Conservation (phyloP, 768 basidiomycete species). For the Pleurotus ostreatus region DNA sequence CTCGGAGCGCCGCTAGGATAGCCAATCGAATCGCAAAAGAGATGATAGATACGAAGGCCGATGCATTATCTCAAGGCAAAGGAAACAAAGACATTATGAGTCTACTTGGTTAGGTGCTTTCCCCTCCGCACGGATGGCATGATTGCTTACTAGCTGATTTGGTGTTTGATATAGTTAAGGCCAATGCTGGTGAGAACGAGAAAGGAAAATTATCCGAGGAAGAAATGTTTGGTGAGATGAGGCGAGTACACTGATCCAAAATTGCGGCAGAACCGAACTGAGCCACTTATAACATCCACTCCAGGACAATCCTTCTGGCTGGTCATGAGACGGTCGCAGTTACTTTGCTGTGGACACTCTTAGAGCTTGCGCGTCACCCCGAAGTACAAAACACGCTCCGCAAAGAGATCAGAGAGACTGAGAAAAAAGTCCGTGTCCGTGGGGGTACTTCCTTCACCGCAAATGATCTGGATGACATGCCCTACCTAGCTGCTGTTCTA, state of each 20-base stretch:
- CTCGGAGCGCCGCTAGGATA: constrained; percentile 38
- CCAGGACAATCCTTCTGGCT: constrained; percentile 41
- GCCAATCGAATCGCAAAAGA: constrained; percentile 42
- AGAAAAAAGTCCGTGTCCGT: constrained; percentile 28
- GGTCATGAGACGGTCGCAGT: constrained; percentile 63
- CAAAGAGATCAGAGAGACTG: constrained; percentile 45
- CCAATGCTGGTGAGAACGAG: constrained; percentile 37
- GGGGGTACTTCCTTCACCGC: constrained; percentile 39
- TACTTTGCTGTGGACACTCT: constrained; percentile 55
- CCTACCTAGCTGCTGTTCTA: constrained; percentile 42
- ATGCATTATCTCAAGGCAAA: constrained; percentile 43
- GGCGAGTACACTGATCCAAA: constrained; percentile 1
- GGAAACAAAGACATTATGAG: constrained; percentile 36
- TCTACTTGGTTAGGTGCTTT: constrained; percentile 15
- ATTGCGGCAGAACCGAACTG: too few species aligned
- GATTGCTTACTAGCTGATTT: not conserved
- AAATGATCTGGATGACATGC: constrained; percentile 47
- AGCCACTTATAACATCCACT: too few species aligned
- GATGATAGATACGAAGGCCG: constrained; percentile 44
- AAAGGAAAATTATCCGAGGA: constrained; percentile 30
- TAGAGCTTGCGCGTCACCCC: constrained; percentile 57
- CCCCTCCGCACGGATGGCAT: too few species aligned
- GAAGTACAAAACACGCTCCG: constrained; percentile 59
- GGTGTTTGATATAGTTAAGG: constrained; percentile 28
- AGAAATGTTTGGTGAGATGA: constrained; percentile 38